Conservation (phyloP, 305 asterid genomes). For the Plantago coronopus region DNA sequence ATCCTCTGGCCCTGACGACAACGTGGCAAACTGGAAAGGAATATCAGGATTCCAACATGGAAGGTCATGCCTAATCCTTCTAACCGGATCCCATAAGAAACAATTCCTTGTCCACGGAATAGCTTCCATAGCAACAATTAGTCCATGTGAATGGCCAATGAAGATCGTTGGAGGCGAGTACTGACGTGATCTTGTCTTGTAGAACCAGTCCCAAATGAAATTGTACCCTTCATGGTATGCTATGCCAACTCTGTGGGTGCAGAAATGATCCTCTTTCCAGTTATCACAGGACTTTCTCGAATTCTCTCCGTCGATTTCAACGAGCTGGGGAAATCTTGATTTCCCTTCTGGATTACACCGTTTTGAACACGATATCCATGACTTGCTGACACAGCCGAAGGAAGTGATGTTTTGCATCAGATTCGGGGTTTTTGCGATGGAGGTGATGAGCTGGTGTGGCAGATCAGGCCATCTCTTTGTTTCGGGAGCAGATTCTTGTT, state of each 20-base stretch:
- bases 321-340: background rate
- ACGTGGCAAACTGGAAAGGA: background rate
- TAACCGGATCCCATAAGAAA: background rate
- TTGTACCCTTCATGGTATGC: background rate
- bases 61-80: background rate
- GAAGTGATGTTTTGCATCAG: background rate
- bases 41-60: background rate
- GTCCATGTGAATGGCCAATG: background rate
- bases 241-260: background rate
- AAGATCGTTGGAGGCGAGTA: background rate
- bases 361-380: background rate
- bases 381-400: background rate
- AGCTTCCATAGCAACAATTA: background rate
- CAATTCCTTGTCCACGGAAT: background rate
- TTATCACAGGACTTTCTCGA: background rate
- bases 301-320: background rate
- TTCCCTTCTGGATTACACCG: background rate
- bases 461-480: background rate
- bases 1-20: constrained; percentile 1
- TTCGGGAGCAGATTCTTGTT: background rate
- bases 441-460: background rate
- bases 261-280: background rate
- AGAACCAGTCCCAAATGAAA: background rate
- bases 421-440: background rate
- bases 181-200: background rate